phyloP scores from a whole-genome alignment of 306 rosid genomes.

The Amphicarpaea edgeworthii region DNA sequence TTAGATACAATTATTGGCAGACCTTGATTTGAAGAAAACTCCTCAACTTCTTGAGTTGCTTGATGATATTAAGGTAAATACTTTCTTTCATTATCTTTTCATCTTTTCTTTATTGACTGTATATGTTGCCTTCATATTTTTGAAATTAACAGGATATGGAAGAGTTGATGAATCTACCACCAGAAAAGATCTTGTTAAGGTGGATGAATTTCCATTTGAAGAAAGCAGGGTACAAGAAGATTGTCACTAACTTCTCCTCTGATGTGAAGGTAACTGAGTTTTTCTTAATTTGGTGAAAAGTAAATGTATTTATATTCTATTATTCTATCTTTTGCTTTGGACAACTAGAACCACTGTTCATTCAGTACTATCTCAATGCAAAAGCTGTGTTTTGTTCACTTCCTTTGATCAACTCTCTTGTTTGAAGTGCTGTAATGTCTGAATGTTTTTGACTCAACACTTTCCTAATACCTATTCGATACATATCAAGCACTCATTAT shows the following conservation, averaged over 20 bases:
- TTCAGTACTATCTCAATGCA: not conserved
- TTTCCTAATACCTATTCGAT: too few relatives aligned
- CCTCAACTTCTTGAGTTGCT: constrained; percentile 96
- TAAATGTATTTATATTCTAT: not conserved
- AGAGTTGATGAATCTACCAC: constrained; percentile 95
- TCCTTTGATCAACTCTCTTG: not conserved
- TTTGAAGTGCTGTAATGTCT: not conserved
- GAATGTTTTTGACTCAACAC: too few relatives aligned
- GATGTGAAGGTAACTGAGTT: constrained; percentile 80
- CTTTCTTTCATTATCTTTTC: constrained; percentile 33
- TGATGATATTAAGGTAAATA: constrained; percentile 78
- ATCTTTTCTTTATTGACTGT: constrained; percentile 33
- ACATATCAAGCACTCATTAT: too few relatives aligned
- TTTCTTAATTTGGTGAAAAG: not conserved
- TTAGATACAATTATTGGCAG: constrained; percentile 95
- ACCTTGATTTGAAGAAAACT: constrained; percentile 94
- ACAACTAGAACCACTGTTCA: constrained; percentile 24
- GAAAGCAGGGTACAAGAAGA: constrained; percentile 81
- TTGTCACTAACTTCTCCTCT: constrained; percentile 87
- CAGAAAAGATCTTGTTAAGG: constrained; percentile 89
- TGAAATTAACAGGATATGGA: constrained; percentile 80
- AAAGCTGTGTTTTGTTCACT: not conserved
- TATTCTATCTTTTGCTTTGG: constrained; percentile 25
- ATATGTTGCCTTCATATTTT: constrained; percentile 39
- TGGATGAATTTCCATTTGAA: constrained; percentile 98